Evolutionary conservation across 345 rosid genomes (phyloP), one percentile per base, ranked within the genome.

Genomic region (Pseudoturritis turrita): DNA sequence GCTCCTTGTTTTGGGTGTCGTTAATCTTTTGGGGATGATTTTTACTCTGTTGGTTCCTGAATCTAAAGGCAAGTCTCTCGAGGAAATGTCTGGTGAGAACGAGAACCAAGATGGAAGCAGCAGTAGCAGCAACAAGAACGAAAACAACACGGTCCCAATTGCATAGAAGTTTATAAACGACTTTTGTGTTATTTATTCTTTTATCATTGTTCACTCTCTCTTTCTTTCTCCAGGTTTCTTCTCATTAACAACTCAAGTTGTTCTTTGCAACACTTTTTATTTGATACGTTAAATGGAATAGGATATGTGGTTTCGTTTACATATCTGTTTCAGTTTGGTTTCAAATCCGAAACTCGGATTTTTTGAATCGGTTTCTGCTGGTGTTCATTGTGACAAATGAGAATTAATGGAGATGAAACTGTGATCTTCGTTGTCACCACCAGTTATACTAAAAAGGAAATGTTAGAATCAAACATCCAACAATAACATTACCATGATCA

Each of bases 31-130:
- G 62, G 97, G 97, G 15, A 43, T 87, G 71, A 0, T 86, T 52
- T 87, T 86, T 47, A 91, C 96, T n/a, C 79, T 91, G 78, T 69
- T 91, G 80, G 97, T 87, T 43, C 97, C 97, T 2, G 97, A 91
- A 82, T 84, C 97, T 2, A 91, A 87, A 45, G 97, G 97, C 3
- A 88, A 81, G 65, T 89, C 96, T 29, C 70, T 90, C 65, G 96
- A 91, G 77, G 93, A 91, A 77, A 82, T 89, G 84, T 91, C 96
- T 1, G 85, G 97, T 17, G 97, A 91, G 73, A 81, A 86, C 2
- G 88, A 83, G 44, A 63, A 60, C 1, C 75, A 74, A 1, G 83
- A 57, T 1, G 75, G 33, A 18, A 26, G n/a, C 67, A 65, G 23
- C 41, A 72, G 62, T 14, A 45, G 29, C 71, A 44, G 10, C 54